These are phyloP conservation scores for Nyctanthes arbortristis DNA, from an alignment of 257 asterid genomes.

Conservation along the genomic window DNA sequence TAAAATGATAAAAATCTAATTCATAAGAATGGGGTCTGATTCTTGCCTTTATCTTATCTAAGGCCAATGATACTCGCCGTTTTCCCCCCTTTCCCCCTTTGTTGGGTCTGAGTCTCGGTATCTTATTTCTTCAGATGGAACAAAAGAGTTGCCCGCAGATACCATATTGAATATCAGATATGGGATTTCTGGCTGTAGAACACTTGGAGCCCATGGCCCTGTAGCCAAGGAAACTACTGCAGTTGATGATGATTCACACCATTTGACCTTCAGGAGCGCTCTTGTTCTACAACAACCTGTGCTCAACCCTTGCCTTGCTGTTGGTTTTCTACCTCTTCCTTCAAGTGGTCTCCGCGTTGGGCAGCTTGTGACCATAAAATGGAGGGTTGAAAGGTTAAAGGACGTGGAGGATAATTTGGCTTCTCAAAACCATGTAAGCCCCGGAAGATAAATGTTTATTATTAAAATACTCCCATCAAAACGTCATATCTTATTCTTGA, in stretches of 20 bases:
- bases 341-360: constrained; percentile 92
- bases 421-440: constrained; percentile 58
- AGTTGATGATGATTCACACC: constrained; percentile 40
- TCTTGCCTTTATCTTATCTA: not conserved
- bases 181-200: constrained; percentile 73
- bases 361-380: constrained; percentile 86
- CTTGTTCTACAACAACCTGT: constrained; percentile 83
- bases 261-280: constrained; percentile 73
- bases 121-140: constrained; percentile 53
- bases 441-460: constrained; percentile 19
- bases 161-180: constrained; percentile 74
- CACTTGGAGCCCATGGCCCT: constrained; percentile 85
- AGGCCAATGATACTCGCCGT: no score
- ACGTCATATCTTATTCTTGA: not conserved
- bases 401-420: constrained; percentile 41
- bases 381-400: constrained; percentile 95
- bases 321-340: constrained; percentile 94
- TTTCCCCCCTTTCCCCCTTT: no score
- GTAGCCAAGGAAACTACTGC: constrained; percentile 43
- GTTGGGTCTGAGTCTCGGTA: not conserved
- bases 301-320: constrained; percentile 94
- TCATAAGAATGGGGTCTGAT: not conserved
- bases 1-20: not conserved
- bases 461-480: constrained; percentile 8
- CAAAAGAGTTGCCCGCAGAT: constrained; percentile 42